Percentiles rank a stretch among this genome's conserved stretches.
These are phyloP conservation scores for Hemileccinum impolitum DNA, from an alignment of 768 basidiomycete species.

Conservation along the genomic window DNA sequence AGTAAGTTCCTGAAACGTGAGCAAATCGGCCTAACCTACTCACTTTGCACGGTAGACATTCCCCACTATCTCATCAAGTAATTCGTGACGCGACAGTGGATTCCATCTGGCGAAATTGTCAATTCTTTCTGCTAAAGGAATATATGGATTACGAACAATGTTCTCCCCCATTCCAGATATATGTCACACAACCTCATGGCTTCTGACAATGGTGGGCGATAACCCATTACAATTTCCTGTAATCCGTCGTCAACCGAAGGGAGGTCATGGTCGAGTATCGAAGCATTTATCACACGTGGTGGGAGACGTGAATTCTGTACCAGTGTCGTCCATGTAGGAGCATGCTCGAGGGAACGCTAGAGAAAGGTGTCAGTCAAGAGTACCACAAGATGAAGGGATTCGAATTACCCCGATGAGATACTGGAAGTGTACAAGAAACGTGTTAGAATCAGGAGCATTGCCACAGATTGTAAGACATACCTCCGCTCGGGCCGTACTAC, in stretches of 20 bases:
- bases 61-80: conserved; percentile 54
- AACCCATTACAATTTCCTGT: conserved; percentile 40
- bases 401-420: conserved; percentile 52
- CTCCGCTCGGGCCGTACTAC: conserved; percentile 66
- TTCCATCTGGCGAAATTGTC: conserved; percentile 41
- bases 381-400: neutral
- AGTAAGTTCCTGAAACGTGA: conserved; percentile 1
- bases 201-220: conserved; percentile 56
- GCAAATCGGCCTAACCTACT: conserved; percentile 33
- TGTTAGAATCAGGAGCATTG: neutral
- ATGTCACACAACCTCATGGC: conserved; percentile 60
- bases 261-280: conserved; percentile 32
- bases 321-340: conserved; percentile 13
- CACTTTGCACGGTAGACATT: conserved; percentile 54
- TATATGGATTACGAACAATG: conserved; percentile 41
- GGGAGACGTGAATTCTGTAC: conserved; percentile 38
- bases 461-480: conserved; percentile 34
- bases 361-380: neutral
- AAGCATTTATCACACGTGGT: conserved; percentile 36
- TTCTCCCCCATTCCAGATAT: conserved; percentile 61
- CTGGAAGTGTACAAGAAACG: conserved; percentile 28
- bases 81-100: conserved; percentile 49
- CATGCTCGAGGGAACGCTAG: conserved; percentile 26
- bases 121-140: neutral
- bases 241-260: conserved; percentile 34